Conservation (phyloP, 441 rosid species). For the Flueggea neowawraea region DNA sequence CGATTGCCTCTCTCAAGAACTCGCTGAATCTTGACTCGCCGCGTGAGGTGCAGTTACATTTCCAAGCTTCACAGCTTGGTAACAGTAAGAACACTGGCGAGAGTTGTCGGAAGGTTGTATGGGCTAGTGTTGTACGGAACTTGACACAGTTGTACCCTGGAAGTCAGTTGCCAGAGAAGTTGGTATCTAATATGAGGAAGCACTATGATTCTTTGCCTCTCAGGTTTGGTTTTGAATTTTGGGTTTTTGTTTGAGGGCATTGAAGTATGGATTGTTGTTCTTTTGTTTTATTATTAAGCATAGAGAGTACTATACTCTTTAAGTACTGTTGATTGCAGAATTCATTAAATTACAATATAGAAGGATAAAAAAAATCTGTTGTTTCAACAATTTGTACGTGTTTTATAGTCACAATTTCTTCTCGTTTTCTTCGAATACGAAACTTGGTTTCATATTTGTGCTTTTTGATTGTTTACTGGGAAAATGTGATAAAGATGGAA, state of each 20-base stretch:
- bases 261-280: neutral
- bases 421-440: too few relatives aligned
- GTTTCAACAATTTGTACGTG: too few relatives aligned
- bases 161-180: conserved; percentile 94
- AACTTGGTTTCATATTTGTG: neutral
- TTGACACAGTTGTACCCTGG: conserved; percentile 90
- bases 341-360: too few relatives aligned
- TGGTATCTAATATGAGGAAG: conserved; percentile 84
- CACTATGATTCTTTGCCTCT: conserved; percentile 95
- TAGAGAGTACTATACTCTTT: too few relatives aligned
- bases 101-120: conserved; percentile 60
- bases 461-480: neutral
- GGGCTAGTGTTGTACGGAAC: conserved; percentile 90
- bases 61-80: conserved; percentile 17
- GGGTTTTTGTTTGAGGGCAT: neutral
- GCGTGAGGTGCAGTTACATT: conserved; percentile 18
- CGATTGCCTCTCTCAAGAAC: conserved; percentile 84
- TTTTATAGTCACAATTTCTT: too few relatives aligned
- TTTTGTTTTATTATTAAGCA: neutral
- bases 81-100: too few relatives aligned
- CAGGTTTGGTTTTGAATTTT: conserved; percentile 42
- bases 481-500: too few relatives aligned
- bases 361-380: too few relatives aligned
- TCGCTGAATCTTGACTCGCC: conserved; percentile 74
- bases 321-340: too few relatives aligned